These are phyloP conservation scores for Kandelia obovata DNA, from an alignment of 345 rosid genomes.

Conservation along the genomic window DNA sequence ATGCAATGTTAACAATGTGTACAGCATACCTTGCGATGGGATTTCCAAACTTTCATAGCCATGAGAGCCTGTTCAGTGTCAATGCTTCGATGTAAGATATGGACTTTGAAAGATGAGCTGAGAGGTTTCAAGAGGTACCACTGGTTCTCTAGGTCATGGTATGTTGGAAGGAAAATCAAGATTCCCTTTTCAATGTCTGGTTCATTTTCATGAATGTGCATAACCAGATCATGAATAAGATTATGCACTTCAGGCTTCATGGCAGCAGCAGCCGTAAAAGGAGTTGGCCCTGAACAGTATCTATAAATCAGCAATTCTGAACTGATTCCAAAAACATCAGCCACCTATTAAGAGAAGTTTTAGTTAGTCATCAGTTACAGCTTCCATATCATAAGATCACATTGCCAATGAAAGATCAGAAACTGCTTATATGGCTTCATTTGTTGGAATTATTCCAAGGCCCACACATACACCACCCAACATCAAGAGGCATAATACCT, in stretches of 20 bases:
- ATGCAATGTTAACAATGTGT: conserved; percentile 8
- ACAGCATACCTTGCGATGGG: conserved; percentile 75
- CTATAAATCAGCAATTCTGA: conserved; percentile 40
- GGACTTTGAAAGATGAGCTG: conserved; percentile 61
- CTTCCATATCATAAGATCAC: conserved; percentile 7
- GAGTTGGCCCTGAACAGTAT: conserved; percentile 61
- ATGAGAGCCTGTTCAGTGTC: conserved; percentile 78
- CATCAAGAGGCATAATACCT: neutral
- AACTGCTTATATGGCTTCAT: conserved; percentile 2
- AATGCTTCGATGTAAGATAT: conserved; percentile 80
- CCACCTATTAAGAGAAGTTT: conserved; percentile 43
- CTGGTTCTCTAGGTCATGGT: conserved; percentile 74
- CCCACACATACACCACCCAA: neutral
- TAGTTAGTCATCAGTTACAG: conserved; percentile 8
- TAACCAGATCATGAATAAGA: conserved; percentile 68
- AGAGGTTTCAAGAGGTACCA: conserved; percentile 63
- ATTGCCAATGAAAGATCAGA: conserved; percentile 1
- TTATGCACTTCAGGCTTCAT: conserved; percentile 67
- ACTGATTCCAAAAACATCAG: conserved; percentile 48
- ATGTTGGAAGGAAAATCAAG: conserved; percentile 91
- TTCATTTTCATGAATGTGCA: conserved; percentile 68
- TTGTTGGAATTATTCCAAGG: neutral
- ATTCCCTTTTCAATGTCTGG: conserved; percentile 84
- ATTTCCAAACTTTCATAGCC: conserved; percentile 81
- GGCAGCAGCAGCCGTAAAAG: conserved; percentile 53